Percentiles rank a stretch among this genome's conserved stretches.
phyloP scores from a whole-genome alignment of 495 filamentous ascomycete species.

The Aspergillus bertholletiae region DNA sequence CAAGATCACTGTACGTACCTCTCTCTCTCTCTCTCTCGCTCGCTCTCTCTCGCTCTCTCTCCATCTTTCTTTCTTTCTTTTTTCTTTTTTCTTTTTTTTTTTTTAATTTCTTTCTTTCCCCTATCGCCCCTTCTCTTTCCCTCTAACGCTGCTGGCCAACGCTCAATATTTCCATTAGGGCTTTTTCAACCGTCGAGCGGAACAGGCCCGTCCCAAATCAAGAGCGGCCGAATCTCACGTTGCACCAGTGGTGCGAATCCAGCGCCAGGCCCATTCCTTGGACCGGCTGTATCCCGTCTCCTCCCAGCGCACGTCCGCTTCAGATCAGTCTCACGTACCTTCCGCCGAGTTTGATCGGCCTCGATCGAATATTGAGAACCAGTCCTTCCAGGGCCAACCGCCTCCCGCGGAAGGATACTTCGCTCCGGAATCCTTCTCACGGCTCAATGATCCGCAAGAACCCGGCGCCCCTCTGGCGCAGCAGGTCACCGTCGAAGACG shows the following conservation, averaged over 20 bases:
- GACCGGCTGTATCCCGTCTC: not conserved
- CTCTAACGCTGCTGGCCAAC: too few relatives aligned
- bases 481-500: not conserved
- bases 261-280: not conserved
- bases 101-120: too few relatives aligned
- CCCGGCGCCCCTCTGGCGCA: not conserved
- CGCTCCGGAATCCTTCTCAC: constrained; percentile 20
- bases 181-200: constrained; percentile 15
- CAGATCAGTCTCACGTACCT: constrained; percentile 2
- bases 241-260: not conserved
- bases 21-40: too few relatives aligned
- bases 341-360: not conserved
- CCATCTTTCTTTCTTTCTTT: too few relatives aligned
- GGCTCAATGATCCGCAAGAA: not conserved
- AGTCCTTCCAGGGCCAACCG: constrained; percentile 7
- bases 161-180: constrained; percentile 10
- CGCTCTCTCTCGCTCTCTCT: too few relatives aligned
- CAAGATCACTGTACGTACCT: constrained; percentile 15
- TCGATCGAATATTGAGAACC: not conserved
- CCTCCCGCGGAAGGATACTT: constrained; percentile 29
- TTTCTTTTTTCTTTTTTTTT: too few relatives aligned
- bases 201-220: not conserved
- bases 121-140: too few relatives aligned
- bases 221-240: not conserved
- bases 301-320: constrained; percentile 5